Evolutionary conservation across 2,329 filamentous ascomycete species (phyloP).

Genomic region (Colletotrichum cuscutae): DNA sequence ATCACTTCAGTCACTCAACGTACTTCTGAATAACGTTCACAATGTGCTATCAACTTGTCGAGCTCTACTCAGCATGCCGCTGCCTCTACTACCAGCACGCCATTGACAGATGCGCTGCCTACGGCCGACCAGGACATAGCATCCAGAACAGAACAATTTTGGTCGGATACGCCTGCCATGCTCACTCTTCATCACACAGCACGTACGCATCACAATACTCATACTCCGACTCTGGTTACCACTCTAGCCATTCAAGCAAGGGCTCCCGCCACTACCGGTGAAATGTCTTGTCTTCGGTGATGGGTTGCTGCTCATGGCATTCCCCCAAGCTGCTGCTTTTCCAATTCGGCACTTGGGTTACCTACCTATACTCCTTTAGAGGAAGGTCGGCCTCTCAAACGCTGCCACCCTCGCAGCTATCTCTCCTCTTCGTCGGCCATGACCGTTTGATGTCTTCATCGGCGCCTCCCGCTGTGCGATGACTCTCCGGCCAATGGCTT

Average conservation of each 20-base stretch:
- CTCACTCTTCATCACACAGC: conserved; percentile 55
- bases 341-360: conserved; percentile 57
- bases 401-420: conserved; percentile 59
- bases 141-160: conserved; percentile 81
- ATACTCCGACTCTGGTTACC: conserved; percentile 67
- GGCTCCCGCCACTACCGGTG: conserved; percentile 58
- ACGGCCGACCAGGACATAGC: conserved; percentile 77
- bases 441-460: conserved; percentile 53
- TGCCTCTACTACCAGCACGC: conserved; percentile 91
- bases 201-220: conserved; percentile 51
- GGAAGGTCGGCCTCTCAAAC: conserved; percentile 44
- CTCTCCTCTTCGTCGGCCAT: conserved; percentile 59
- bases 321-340: conserved; percentile 54
- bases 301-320: conserved; percentile 55
- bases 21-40: conserved; percentile 38
- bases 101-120: conserved; percentile 82
- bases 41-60: conserved; percentile 91
- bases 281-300: conserved; percentile 64
- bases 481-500: conserved; percentile 10
- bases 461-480: conserved; percentile 41
- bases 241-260: conserved; percentile 59
- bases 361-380: conserved; percentile 60
- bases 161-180: conserved; percentile 82
- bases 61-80: conserved; percentile 86
- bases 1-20: not conserved